These are phyloP conservation scores for Sphaerostilbella broomeana DNA, from an alignment of 2,329 filamentous ascomycete species.

Conservation along the genomic window DNA sequence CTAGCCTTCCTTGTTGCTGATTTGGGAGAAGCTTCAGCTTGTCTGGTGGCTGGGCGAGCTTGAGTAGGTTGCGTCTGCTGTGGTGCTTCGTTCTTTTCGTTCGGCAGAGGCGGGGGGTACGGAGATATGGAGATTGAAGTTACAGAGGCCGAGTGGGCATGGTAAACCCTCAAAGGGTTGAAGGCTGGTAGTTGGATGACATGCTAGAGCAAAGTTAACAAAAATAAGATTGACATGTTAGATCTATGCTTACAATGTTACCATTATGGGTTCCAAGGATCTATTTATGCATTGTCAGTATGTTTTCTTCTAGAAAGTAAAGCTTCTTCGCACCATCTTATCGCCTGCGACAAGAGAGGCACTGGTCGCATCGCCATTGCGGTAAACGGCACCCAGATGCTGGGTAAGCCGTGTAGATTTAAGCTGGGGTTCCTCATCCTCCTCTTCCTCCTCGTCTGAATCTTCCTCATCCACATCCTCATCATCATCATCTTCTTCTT, in stretches of 20 bases:
- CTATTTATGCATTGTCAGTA: constrained; percentile 41
- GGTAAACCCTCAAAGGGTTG: constrained; percentile 76
- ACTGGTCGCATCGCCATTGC: constrained; percentile 92
- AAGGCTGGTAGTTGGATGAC: constrained; percentile 78
- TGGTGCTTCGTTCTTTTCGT: constrained; percentile 36
- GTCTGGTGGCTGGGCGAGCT: constrained; percentile 25
- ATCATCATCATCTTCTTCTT: constrained; percentile 39
- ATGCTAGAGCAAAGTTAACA: constrained; percentile 52
- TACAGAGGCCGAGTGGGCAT: constrained; percentile 86
- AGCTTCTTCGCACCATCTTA: constrained; percentile 68
- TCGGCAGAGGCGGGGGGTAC: constrained; percentile 54
- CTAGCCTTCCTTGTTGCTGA: constrained; percentile 45
- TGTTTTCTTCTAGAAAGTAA: background rate
- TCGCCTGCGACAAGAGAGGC: constrained; percentile 85
- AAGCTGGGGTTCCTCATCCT: constrained; percentile 87
- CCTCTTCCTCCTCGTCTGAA: constrained; percentile 70
- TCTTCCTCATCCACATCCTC: constrained; percentile 51
- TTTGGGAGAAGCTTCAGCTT: constrained; percentile 38
- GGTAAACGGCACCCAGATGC: constrained; percentile 73
- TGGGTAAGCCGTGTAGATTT: constrained; percentile 88
- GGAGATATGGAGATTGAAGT: constrained; percentile 88
- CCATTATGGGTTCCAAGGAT: constrained; percentile 94
- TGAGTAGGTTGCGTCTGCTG: constrained; percentile 31
- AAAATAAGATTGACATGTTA: background rate
- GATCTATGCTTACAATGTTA: constrained; percentile 73